Base-by-base conservation (phyloP, 345 rosid genomes). In the Mercurialis annua region DNA sequence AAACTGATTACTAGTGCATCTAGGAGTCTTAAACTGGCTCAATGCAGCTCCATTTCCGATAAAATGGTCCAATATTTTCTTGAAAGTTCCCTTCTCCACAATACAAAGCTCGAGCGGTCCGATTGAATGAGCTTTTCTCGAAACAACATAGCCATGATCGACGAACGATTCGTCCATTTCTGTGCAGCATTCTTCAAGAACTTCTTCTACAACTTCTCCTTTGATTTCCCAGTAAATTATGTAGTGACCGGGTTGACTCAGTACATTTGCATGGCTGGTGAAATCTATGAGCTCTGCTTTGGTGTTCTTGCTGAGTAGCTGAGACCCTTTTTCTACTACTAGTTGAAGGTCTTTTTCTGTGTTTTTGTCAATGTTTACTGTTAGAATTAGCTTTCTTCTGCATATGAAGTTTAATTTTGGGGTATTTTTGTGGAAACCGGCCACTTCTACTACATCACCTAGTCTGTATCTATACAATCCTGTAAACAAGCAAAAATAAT, bases 1-100 rank as follows among this genome's bases (percentile, higher is more conserved):
- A 29, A 75, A 85, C 11, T 67, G 77, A 75, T 90, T 71, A 69
- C 78, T 74, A 10, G 97, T 93, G 80, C 98, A 93, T 81, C 98
- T 87, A 0, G 98, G 97, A 2, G 91, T 90, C 85, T 93, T 93
- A 72, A 87, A 93, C 74, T 93, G 98, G 85, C 92, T 93, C 81
- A 93, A 52, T 2, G 92, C 90, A 3, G 90, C 96, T 2, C 91
- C 94, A 69, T 85, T 89, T 27, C 86, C 90, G 5, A 87, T 83
- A 48, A 81, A 90, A 67, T 81, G 34, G 31, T 90, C 98, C 79
- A 90, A 78, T 31, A 90, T 84, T 82, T 82, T 86, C 80, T 79
- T 79, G 58, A 90, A 93, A 30, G 96, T 84, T 18, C 97, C 97
- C 34, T 66, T 79, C 81, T 90, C 83, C 53, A 93, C 87, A 0